phyloP scores from a whole-genome alignment of 1,284 basidiomycete genomes.

The Fomitopsis pinicola region DNA sequence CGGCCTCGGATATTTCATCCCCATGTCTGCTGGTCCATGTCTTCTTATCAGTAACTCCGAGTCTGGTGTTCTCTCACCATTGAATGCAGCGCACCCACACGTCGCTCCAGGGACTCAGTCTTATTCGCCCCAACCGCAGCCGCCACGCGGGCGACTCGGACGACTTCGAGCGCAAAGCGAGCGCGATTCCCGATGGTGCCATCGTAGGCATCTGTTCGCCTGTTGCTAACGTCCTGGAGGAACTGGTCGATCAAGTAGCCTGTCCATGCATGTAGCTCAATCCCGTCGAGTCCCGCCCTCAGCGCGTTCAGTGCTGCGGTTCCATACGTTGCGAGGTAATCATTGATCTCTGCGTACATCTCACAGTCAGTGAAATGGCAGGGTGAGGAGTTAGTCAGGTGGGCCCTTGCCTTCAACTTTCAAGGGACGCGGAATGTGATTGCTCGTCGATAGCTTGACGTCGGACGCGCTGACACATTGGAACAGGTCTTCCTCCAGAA shows the following conservation, averaged over 20 bases:
- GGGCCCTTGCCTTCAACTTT: too few species aligned
- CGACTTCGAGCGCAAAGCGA: conserved; percentile 45
- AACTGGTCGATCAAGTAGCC: conserved; percentile 42
- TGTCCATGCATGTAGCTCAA: conserved; percentile 29
- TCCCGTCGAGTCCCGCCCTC: conserved; percentile 44
- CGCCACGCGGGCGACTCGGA: conserved; percentile 38
- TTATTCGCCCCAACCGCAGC: conserved; percentile 37
- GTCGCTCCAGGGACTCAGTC: conserved; percentile 49
- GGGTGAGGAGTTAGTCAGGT: too few species aligned
- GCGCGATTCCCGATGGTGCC: conserved; percentile 51
- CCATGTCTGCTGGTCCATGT: conserved; percentile 29
- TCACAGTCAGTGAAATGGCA: conserved; percentile 19
- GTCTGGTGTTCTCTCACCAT: conserved; percentile 14
- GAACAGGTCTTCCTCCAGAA: conserved; percentile 13
- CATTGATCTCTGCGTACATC: conserved; percentile 33
- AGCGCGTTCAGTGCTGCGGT: conserved; percentile 40
- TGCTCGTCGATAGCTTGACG: conserved; percentile 32
- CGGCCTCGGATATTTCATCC: conserved; percentile 43
- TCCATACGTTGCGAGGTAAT: conserved; percentile 34
- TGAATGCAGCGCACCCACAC: conserved; percentile 23
- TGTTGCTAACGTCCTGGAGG: conserved; percentile 42
- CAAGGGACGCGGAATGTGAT: conserved; percentile 28
- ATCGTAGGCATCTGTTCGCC: conserved; percentile 57
- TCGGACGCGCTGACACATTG: conserved; percentile 36
- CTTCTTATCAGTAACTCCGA: too few species aligned